A percentile compares a stretch with the other conserved stretches of the same genome.
These are phyloP conservation scores for Blastocladiella emersonii DNA, from an alignment of 371 early-diverging fungal species.

Conservation along the genomic window DNA sequence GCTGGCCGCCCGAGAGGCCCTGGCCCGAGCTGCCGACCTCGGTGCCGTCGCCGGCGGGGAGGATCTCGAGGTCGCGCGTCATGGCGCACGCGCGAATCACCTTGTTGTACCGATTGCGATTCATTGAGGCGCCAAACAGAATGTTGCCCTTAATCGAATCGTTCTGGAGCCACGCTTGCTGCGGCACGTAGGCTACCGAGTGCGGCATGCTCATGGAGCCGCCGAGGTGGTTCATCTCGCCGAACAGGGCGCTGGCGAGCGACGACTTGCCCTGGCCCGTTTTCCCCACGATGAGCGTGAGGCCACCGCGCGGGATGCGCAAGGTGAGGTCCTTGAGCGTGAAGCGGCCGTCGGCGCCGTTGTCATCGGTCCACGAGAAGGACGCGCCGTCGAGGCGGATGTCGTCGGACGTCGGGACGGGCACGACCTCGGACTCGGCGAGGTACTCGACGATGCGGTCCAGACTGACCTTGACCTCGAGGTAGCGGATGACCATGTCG, in stretches of 20 bases:
- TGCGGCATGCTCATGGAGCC: constrained; percentile 31
- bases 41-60: constrained; percentile 51
- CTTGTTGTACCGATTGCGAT: constrained; percentile 40
- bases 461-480: background rate
- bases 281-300: background rate
- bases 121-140: constrained; percentile 59
- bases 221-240: constrained; percentile 14
- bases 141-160: constrained; percentile 51
- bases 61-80: constrained; percentile 59
- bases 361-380: background rate
- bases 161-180: constrained; percentile 6
- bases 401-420: background rate
- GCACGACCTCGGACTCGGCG: background rate
- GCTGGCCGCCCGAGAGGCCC: constrained; percentile 53
- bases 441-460: background rate
- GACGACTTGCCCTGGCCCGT: constrained; percentile 1
- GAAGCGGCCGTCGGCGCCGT: background rate
- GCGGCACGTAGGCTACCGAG: background rate
- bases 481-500: constrained; percentile 1
- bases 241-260: background rate
- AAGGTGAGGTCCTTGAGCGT: background rate
- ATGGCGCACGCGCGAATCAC: constrained; percentile 49
- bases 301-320: background rate
- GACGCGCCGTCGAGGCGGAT: background rate
- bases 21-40: constrained; percentile 32